Evolutionary conservation across 768 basidiomycete species (phyloP), one percentile per base, ranked within the genome.

Genomic region (Hygrocybe punicea): DNA sequence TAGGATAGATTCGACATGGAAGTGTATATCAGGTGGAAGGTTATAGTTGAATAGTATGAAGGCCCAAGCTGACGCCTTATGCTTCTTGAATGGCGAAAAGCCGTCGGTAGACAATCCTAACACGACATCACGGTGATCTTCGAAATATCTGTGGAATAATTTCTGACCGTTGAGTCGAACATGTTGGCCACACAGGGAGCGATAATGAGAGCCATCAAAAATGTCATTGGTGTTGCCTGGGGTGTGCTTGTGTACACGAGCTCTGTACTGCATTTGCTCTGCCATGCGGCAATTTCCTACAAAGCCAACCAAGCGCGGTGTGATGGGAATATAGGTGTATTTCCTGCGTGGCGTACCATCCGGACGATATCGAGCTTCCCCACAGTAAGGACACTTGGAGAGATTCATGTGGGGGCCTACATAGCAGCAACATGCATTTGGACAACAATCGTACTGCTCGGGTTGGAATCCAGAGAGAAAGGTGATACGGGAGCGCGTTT

Each of bases 31-130:
- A 0, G 78, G 79, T 2, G 71, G 72, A 0, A 81, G 63, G 51
- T 81, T 81, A 62, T 72, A 75, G 56, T 78, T 76, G 55, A 73
- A 68, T 0, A 76, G 25, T 10, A 81, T 48, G 4, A 81, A 55
- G 1, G 77, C 80, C 67, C 74, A 79, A 3, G 64, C 63, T 0
- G 73, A 73, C 4, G 63, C 61, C 7, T 61, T 66, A 1, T 62
- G 61, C 4, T 64, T 58, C 24, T 65, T 65, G 59, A 73, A 76
- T 2, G 72, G 69, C 0, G 61, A 54, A 57, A 75, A 76, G 0
- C 76, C 73, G 58, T 81, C 76, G 0, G 70, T 70, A 2, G 69
- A 71, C 1, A 79, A 52, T 0, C 71, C 73, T 2, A 80, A 59
- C 2, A 76, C 76, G 13, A 81, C 63, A 51, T 80, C 79, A 3